phyloP scores from a whole-genome alignment of 805 yeast genomes.

The Wickerhamiella parazyma region DNA sequence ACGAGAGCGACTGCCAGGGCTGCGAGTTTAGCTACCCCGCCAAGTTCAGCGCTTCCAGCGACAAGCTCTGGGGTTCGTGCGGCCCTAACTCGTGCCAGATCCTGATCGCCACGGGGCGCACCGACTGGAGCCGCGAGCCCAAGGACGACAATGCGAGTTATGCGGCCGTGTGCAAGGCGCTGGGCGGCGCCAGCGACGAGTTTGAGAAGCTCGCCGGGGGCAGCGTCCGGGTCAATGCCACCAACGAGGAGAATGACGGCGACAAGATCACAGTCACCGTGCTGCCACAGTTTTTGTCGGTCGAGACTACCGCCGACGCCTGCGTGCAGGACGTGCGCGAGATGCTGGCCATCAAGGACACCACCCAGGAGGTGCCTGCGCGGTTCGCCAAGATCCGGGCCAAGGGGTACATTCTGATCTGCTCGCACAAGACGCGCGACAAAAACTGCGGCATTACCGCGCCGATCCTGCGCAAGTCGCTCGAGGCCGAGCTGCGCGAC shows the following conservation, averaged over 20 bases:
- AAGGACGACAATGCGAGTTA: slow-evolving; percentile 24
- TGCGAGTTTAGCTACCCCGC: slow-evolving; percentile 16
- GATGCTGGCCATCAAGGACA: slow-evolving; percentile 15
- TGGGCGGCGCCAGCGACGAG: slow-evolving; percentile 20
- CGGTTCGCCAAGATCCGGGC: slow-evolving; percentile 29
- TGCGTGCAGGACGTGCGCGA: slow-evolving; percentile 17
- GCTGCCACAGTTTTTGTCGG: slow-evolving; percentile 25
- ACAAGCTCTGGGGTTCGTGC: slow-evolving; percentile 56
- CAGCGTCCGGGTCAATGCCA: slow-evolving; percentile 17
- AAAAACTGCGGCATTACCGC: slow-evolving; percentile 91
- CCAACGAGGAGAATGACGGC: slow-evolving; percentile 18
- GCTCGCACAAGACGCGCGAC: slow-evolving; percentile 86
- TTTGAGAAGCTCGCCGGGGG: slow-evolving; percentile 17
- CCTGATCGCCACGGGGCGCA: slow-evolving; percentile 68
- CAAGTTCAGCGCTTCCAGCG: slow-evolving; percentile 35
- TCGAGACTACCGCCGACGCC: slow-evolving; percentile 19
- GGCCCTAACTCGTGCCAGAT: slow-evolving; percentile 57
- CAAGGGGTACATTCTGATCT: slow-evolving; percentile 41
- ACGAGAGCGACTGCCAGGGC: slow-evolving; percentile 15
- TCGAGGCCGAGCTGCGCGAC: slow-evolving; percentile 60
- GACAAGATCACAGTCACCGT: slow-evolving; percentile 14
- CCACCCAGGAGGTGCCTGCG: slow-evolving; percentile 4
- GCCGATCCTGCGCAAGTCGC: slow-evolving; percentile 69
- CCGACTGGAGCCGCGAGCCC: slow-evolving; percentile 78
- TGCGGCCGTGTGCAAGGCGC: slow-evolving; percentile 26